Evolutionary conservation across 805 yeast species (phyloP).

Genomic region (Candida pseudoglaebosa): DNA sequence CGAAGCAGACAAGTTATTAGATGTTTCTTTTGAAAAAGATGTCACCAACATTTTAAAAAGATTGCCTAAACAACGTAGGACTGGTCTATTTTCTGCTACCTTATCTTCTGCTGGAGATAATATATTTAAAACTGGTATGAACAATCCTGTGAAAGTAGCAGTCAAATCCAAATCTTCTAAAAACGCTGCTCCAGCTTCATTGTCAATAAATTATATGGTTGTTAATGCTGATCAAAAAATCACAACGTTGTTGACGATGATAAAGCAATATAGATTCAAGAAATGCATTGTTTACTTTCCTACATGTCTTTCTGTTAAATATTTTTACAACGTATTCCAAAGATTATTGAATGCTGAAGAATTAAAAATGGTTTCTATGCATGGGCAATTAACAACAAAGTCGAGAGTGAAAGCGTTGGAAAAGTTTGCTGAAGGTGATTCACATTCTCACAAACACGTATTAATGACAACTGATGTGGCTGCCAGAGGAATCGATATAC

Average conservation of each 20-base stretch:
- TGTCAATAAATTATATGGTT: constrained; percentile 58
- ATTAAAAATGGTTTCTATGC: constrained; percentile 63
- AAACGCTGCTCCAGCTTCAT: constrained; percentile 55
- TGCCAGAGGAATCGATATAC: constrained; percentile 93
- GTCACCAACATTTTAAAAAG: constrained; percentile 61
- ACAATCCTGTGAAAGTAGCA: constrained; percentile 85
- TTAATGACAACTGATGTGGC: constrained; percentile 97
- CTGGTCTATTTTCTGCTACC: constrained; percentile 93
- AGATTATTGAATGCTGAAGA: constrained; percentile 29
- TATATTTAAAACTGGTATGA: constrained; percentile 82
- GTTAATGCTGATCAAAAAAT: constrained; percentile 61
- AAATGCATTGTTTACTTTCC: constrained; percentile 92
- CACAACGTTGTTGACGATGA: constrained; percentile 50
- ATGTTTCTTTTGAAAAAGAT: constrained; percentile 67
- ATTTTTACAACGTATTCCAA: constrained; percentile 59
- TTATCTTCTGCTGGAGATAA: constrained; percentile 75
- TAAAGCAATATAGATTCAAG: constrained; percentile 54
- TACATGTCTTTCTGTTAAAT: constrained; percentile 79
- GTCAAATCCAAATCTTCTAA: constrained; percentile 51
- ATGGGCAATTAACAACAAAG: constrained; percentile 84
- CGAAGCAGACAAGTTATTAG: constrained; percentile 89
- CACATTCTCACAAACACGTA: constrained; percentile 45
- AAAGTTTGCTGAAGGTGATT: constrained; percentile 49
- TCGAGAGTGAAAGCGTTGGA: constrained; percentile 72
- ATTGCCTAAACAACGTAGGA: constrained; percentile 87